Conservation (phyloP, 2,329 filamentous ascomycete genomes). For the Aspergillus awamori region DNA sequence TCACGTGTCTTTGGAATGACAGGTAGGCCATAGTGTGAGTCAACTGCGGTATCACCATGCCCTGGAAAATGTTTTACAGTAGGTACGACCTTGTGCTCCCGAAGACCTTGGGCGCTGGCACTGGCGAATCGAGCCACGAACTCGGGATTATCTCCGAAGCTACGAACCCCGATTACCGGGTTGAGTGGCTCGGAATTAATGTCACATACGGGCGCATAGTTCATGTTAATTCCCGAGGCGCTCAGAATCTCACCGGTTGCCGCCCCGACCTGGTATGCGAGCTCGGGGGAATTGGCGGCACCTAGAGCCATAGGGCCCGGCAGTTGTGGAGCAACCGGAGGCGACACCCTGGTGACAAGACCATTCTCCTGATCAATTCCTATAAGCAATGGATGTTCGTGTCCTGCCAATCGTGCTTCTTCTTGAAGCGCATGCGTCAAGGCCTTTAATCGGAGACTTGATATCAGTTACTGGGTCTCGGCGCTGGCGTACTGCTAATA, state of each 20-base stretch:
- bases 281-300: conserved; percentile 41
- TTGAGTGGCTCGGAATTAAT: conserved; percentile 50
- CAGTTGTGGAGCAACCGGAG: conserved; percentile 44
- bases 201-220: conserved; percentile 50
- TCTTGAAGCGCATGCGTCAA: conserved; percentile 42
- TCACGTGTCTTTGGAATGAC: conserved; percentile 42
- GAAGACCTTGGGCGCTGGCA: conserved; percentile 42
- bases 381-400: conserved; percentile 47
- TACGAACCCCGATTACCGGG: conserved; percentile 49
- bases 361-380: conserved; percentile 52
- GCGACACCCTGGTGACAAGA: conserved; percentile 46
- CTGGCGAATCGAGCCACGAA: conserved; percentile 47
- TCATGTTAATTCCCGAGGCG: conserved; percentile 50
- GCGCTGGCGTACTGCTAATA: not conserved
- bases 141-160: conserved; percentile 47
- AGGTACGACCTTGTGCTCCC: conserved; percentile 44
- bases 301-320: conserved; percentile 51
- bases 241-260: conserved; percentile 45
- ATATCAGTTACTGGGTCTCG: conserved; percentile 4
- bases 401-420: conserved; percentile 43
- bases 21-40: conserved; percentile 49
- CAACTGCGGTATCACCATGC: conserved; percentile 49
- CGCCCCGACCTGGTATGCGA: conserved; percentile 40
- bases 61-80: conserved; percentile 53
- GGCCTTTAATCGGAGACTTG: conserved; percentile 21